Conservation (phyloP, 1,284 basidiomycete species). For the Ceratobasidium sp. region DNA sequence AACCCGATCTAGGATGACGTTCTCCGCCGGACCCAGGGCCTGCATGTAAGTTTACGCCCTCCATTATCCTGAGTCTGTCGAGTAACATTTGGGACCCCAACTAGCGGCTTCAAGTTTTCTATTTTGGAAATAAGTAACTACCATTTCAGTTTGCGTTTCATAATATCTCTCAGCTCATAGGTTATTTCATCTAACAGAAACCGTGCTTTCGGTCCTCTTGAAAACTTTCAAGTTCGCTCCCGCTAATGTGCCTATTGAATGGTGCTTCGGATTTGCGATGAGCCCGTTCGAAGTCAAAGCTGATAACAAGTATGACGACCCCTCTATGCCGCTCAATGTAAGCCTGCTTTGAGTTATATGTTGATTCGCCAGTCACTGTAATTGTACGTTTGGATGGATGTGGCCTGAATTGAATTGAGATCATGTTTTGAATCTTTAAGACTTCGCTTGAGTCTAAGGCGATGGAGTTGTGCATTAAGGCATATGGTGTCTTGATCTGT, state of each 20-base stretch:
- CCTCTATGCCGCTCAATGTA: too few relatives aligned
- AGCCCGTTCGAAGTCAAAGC: conserved; percentile 7
- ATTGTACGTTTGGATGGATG: too few relatives aligned
- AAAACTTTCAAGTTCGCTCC: conserved; percentile 25
- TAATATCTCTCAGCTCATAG: neutral
- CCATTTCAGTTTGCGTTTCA: neutral
- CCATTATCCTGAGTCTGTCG: too few relatives aligned
- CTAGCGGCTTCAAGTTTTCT: conserved; percentile 37
- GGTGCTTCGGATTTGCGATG: conserved; percentile 13
- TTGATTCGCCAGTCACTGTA: too few relatives aligned
- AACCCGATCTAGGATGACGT: conserved; percentile 41
- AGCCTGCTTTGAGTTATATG: too few relatives aligned
- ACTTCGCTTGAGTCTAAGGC: too few relatives aligned
- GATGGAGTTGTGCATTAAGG: too few relatives aligned
- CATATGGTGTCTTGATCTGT: too few relatives aligned
- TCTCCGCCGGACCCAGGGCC: conserved; percentile 14
- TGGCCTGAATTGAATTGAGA: too few relatives aligned
- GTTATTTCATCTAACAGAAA: conserved; percentile 17
- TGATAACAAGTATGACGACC: too few relatives aligned
- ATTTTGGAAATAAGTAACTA: conserved; percentile 28
- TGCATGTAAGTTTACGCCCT: conserved; percentile 13
- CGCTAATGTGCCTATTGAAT: neutral
- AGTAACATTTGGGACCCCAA: neutral
- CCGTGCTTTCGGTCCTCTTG: conserved; percentile 10
- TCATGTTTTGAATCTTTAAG: too few relatives aligned